A percentile compares a stretch with the other conserved stretches of the same genome.
phyloP scores from a whole-genome alignment of 208 protist species.

The Acanthamoeba lenticulata region DNA sequence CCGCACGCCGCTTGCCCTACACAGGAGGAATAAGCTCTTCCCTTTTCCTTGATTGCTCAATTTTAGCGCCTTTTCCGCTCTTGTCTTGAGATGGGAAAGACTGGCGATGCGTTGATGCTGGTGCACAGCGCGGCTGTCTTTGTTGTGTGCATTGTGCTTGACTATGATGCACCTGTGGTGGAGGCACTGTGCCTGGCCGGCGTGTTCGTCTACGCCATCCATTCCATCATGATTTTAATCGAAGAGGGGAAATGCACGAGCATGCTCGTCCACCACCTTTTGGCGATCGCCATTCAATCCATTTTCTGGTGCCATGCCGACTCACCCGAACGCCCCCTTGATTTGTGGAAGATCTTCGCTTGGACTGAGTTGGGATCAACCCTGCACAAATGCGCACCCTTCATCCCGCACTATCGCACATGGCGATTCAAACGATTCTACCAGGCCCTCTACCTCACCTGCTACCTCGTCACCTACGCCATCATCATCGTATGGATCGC shows the following conservation, averaged over 20 bases:
- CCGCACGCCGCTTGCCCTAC: too few relatives aligned
- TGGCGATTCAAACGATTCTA: neutral
- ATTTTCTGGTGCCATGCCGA: constrained; percentile 40
- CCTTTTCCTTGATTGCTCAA: neutral
- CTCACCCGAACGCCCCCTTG: neutral
- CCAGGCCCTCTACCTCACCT: constrained; percentile 37
- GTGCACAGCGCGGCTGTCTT: constrained; percentile 7
- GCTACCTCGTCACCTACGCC: constrained; percentile 20
- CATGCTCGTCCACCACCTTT: constrained; percentile 24
- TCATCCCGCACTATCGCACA: neutral
- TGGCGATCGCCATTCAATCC: constrained; percentile 5
- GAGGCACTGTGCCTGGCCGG: constrained; percentile 9
- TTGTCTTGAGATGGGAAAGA: neutral
- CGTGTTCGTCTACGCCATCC: constrained; percentile 3
- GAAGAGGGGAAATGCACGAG: neutral
- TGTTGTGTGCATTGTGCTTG: neutral
- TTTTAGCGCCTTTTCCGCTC: too few relatives aligned
- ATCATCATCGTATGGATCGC: neutral
- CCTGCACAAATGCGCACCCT: neutral
- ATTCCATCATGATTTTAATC: neutral
- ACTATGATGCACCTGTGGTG: neutral
- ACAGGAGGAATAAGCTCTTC: too few relatives aligned
- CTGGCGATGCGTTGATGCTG: neutral
- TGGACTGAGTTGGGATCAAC: constrained; percentile 12
- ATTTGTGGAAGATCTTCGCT: neutral